phyloP scores from a whole-genome alignment of 352 stramenopile genomes.

The Phytophthora pluvialis region DNA sequence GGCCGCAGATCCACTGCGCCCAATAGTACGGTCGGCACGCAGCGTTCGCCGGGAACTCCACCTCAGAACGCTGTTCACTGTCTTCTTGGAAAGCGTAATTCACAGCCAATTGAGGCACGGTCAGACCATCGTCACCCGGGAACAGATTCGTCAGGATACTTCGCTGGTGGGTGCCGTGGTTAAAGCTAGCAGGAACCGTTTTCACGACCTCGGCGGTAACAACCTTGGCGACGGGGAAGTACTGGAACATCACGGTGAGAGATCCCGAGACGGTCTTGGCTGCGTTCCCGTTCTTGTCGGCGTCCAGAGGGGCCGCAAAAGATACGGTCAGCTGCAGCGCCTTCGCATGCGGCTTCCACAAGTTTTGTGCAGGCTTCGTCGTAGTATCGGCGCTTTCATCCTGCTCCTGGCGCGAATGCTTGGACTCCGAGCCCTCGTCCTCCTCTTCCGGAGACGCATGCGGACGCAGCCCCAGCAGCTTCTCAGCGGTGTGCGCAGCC shows the following conservation, averaged over 20 bases:
- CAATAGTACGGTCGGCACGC: slow-evolving; percentile 68
- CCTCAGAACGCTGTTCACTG: slow-evolving; percentile 31
- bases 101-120: slow-evolving; percentile 44
- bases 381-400: slow-evolving; percentile 30
- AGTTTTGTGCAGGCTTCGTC: slow-evolving; percentile 29
- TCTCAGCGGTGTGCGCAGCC: slow-evolving; percentile 43
- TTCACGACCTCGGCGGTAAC: slow-evolving; percentile 65
- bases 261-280: slow-evolving; percentile 32
- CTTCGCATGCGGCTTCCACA: slow-evolving; percentile 62
- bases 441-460: slow-evolving; percentile 35
- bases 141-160: slow-evolving; percentile 69
- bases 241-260: slow-evolving; percentile 72
- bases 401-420: slow-evolving; percentile 29
- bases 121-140: slow-evolving; percentile 59
- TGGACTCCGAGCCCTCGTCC: slow-evolving; percentile 29
- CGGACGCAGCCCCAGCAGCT: slow-evolving; percentile 51
- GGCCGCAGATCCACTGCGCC: slow-evolving; percentile 78
- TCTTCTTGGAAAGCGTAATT: slow-evolving; percentile 58
- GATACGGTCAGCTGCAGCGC: slow-evolving; percentile 59
- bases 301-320: slow-evolving; percentile 31
- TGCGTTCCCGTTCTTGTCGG: slow-evolving; percentile 37
- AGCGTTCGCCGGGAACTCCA: slow-evolving; percentile 52
- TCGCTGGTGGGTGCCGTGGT: slow-evolving; percentile 22
- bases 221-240: slow-evolving; percentile 56
- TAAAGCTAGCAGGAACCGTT: slow-evolving; percentile 28